Conservation (phyloP, 2,329 filamentous ascomycete genomes). For the Cladophialophora exuberans region DNA sequence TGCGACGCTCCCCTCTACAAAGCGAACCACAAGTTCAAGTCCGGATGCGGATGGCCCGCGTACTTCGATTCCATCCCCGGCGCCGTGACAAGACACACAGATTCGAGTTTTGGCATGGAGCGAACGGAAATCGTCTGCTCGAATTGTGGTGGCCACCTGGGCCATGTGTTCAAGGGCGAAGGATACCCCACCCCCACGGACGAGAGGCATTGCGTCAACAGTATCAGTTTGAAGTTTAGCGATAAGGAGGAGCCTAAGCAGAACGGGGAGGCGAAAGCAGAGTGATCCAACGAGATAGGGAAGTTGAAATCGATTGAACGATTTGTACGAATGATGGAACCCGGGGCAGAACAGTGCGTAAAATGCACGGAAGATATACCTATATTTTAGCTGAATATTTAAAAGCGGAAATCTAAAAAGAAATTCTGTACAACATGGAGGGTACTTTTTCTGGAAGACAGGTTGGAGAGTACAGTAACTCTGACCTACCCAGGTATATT, state of each 20-base stretch:
- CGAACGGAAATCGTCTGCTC: slow-evolving; percentile 92
- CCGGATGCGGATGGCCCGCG: slow-evolving; percentile 95
- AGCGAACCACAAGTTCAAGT: slow-evolving; percentile 92
- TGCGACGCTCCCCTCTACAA: slow-evolving; percentile 90
- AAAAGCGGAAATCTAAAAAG: too few relatives aligned
- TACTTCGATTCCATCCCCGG: slow-evolving; percentile 96
- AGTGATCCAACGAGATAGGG: background rate
- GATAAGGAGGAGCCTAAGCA: slow-evolving; percentile 57
- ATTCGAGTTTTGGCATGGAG: slow-evolving; percentile 76
- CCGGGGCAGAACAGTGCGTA: too few relatives aligned
- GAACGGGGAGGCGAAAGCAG: slow-evolving; percentile 28
- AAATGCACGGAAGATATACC: too few relatives aligned
- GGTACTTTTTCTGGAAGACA: too few relatives aligned
- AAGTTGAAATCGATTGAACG: background rate
- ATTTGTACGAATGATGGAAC: too few relatives aligned
- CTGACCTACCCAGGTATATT: too few relatives aligned
- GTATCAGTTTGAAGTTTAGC: slow-evolving; percentile 80
- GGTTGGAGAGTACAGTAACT: too few relatives aligned
- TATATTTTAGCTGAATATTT: too few relatives aligned
- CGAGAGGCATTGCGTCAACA: slow-evolving; percentile 97
- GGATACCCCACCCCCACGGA: slow-evolving; percentile 83
- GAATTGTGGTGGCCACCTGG: slow-evolving; percentile 90
- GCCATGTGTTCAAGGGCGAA: slow-evolving; percentile 91
- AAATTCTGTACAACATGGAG: too few relatives aligned
- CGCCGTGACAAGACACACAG: slow-evolving; percentile 80